Conservation (phyloP, 257 asterid species). For the Scutellaria minor region DNA sequence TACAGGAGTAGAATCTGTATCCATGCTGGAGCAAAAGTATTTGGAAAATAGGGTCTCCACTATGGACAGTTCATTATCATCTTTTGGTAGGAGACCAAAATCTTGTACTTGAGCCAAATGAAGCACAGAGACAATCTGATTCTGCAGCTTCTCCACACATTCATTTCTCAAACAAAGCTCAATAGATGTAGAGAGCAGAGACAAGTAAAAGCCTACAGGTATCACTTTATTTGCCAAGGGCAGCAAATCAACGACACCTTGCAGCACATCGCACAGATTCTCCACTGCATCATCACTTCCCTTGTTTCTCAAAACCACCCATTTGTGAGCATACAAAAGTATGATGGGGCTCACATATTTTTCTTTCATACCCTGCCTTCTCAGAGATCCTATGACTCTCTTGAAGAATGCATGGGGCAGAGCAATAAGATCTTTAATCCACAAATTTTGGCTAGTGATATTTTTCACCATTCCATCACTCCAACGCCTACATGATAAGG, state of each 20-base stretch:
- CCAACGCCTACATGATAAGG: conserved; percentile 53
- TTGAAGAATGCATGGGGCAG: conserved; percentile 65
- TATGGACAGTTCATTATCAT: conserved; percentile 35
- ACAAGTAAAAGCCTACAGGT: conserved; percentile 72
- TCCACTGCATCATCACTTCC: conserved; percentile 20
- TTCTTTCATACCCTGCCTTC: conserved; percentile 82
- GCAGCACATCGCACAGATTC: conserved; percentile 35
- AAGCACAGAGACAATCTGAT: conserved; percentile 51
- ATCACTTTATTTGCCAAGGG: conserved; percentile 55
- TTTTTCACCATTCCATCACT: conserved; percentile 40
- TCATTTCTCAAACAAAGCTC: conserved; percentile 46
- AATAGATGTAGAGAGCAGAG: conserved; percentile 52
- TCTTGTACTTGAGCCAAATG: conserved; percentile 61
- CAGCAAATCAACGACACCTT: conserved; percentile 60
- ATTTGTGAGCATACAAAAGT: conserved; percentile 58
- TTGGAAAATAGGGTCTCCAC: conserved; percentile 61
- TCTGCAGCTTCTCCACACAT: conserved; percentile 54
- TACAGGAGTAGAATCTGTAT: no score
- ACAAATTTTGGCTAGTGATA: conserved; percentile 52
- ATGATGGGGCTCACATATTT: conserved; percentile 70
- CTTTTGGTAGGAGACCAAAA: conserved; percentile 29
- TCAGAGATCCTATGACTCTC: conserved; percentile 66
- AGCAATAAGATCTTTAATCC: conserved; percentile 71
- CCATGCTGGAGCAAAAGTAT: conserved; percentile 35
- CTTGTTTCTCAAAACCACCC: conserved; percentile 37